Evolutionary conservation across 2,329 filamentous ascomycete species (phyloP), one percentile per base, ranked within the genome.

Genomic region (Knufia petricola): DNA sequence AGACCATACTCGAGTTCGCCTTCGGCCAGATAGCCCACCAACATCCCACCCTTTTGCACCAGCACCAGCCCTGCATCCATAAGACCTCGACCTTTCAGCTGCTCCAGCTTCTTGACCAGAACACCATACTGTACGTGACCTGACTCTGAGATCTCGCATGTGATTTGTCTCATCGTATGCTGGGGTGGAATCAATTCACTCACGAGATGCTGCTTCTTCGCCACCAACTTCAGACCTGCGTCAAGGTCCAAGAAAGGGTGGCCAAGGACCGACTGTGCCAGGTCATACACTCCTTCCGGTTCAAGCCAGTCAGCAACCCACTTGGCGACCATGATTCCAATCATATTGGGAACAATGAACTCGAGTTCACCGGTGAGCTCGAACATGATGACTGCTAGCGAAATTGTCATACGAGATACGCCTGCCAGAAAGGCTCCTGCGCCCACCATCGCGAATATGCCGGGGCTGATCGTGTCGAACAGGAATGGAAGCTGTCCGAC

Each of bases 401-500:
- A 74, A 8, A 79, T 72, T 0, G 76, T 79, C 76, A 79, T 79
- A 31, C 77, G 66, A 9, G 70, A 73, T 1, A 79, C 75, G 4
- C 77, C 77, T 1, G 76, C 76, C 0, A 80, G 69, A 57, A 79
- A 79, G 0, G 76, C 75, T 2, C 73, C 75, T 0, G 76, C 71
- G 1, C 76, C 77, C 8, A 80, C 75, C 73, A 80, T 77, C 48
- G 77, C 77, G 59, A 79, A 79, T 46, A 79, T 77, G 2, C 77
- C 75, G 0, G 77, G 76, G 1, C 73, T 75, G 15, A 76, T 74
- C 6, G 61, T 59, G 0, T 61, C 58, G 13, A 53, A 88, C 0
- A 90, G 81, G 20, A 57, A 57, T 17, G 73, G 61, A 12, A 59
- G 57, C 56, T 74, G 62, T 52, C 71, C 76, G 1, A 78, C 56